A percentile compares a stretch with the other conserved stretches of the same genome.
phyloP scores from a whole-genome alignment of 106 monocot genomes.

The Phalaenopsis equestris region DNA sequence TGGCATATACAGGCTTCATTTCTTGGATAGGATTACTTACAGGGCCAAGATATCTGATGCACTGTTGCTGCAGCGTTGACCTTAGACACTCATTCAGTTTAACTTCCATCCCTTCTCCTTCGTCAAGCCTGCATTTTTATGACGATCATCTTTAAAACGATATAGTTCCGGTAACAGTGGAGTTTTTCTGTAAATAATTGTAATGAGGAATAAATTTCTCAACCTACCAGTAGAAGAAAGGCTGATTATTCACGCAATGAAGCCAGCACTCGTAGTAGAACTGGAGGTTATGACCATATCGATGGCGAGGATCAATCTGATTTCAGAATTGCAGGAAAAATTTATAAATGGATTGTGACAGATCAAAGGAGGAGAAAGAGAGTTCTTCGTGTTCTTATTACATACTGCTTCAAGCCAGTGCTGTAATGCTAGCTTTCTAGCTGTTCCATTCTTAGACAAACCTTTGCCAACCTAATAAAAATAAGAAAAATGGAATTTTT shows the following conservation, averaged over 20 bases:
- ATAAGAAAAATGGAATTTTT: background rate
- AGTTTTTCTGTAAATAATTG: too few species aligned
- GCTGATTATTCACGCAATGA: constrained; percentile 39
- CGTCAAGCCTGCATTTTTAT: constrained; percentile 39
- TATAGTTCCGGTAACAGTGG: background rate
- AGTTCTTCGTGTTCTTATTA: background rate
- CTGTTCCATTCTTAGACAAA: constrained; percentile 59
- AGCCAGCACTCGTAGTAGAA: constrained; percentile 63
- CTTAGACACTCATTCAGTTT: constrained; percentile 54
- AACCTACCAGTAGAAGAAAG: constrained; percentile 67
- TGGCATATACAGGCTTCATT: background rate
- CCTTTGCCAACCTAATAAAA: constrained; percentile 52
- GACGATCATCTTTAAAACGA: background rate
- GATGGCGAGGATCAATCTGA: constrained; percentile 72
- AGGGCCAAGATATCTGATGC: constrained; percentile 65
- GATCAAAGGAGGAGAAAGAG: background rate
- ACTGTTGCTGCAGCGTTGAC: constrained; percentile 43
- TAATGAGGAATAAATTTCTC: background rate
- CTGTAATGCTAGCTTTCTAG: constrained; percentile 63
- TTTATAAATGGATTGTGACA: background rate
- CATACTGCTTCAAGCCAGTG: constrained; percentile 85
- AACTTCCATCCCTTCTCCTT: constrained; percentile 59
- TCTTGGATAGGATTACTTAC: constrained; percentile 13
- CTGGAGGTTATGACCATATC: constrained; percentile 67
- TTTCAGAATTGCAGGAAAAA: constrained; percentile 1